These are phyloP conservation scores for Candida coleopterorum DNA, from an alignment of 805 yeast genomes.

Conservation along the genomic window DNA sequence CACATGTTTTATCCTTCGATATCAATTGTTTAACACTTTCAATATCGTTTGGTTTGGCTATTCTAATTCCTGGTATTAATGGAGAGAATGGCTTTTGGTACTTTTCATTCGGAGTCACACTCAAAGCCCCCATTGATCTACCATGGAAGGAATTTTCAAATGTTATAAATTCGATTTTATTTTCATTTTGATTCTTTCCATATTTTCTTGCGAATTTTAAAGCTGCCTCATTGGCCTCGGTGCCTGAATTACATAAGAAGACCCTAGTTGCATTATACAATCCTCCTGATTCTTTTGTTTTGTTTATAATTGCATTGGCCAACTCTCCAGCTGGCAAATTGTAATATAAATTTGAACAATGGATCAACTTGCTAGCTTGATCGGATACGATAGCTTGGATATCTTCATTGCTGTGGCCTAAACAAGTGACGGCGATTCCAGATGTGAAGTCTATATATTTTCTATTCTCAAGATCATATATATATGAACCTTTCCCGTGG, in stretches of 20 bases:
- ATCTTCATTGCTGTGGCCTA: constrained; percentile 82
- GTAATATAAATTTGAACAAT: constrained; percentile 80
- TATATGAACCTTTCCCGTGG: constrained; percentile 73
- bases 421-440: constrained; percentile 94
- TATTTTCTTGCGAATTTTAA: constrained; percentile 68
- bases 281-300: constrained; percentile 70
- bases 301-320: constrained; percentile 62
- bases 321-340: constrained; percentile 81
- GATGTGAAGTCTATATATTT: constrained; percentile 88
- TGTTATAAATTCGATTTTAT: constrained; percentile 67
- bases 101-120: constrained; percentile 89
- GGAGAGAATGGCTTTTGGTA: constrained; percentile 91
- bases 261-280: constrained; percentile 78
- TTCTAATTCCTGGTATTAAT: constrained; percentile 80
- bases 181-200: constrained; percentile 56
- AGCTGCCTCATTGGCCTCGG: constrained; percentile 59
- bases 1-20: constrained; percentile 64
- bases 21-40: constrained; percentile 54
- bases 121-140: constrained; percentile 86
- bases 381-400: constrained; percentile 66
- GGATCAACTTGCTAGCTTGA: constrained; percentile 72
- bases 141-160: constrained; percentile 93
- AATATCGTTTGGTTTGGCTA: constrained; percentile 59
- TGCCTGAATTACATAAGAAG: constrained; percentile 55
- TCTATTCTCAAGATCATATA: constrained; percentile 76